These are phyloP conservation scores for Cordia subcordata DNA, from an alignment of 257 asterid species.

Conservation along the genomic window DNA sequence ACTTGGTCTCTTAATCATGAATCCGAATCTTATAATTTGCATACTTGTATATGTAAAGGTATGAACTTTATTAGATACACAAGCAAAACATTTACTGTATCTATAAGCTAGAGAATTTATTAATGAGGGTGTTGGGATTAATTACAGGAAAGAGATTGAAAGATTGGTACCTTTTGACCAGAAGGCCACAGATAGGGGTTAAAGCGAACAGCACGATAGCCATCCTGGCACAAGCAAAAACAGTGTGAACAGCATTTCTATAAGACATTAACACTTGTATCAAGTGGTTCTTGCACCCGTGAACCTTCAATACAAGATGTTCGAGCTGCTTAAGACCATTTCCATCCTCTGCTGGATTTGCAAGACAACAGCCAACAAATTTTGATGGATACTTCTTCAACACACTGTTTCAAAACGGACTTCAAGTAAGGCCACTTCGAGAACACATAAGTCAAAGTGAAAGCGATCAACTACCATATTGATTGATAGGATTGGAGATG, in stretches of 20 bases:
- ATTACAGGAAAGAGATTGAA: no score
- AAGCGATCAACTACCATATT: not conserved
- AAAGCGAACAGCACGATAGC: constrained; percentile 86
- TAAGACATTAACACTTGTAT: not conserved
- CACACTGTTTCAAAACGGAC: constrained; percentile 40
- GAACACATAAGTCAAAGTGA: not conserved
- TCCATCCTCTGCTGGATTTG: constrained; percentile 84
- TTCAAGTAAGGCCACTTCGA: constrained; percentile 9
- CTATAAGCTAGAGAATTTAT: no score
- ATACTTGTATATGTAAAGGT: no score
- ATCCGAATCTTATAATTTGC: no score
- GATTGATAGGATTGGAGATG: not conserved
- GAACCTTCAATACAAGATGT: constrained; percentile 60
- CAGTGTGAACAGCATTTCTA: constrained; percentile 9
- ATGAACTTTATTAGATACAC: no score
- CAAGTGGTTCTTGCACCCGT: not conserved
- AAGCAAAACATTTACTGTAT: no score
- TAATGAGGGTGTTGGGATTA: no score
- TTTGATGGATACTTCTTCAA: constrained; percentile 69
- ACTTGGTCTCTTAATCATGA: no score
- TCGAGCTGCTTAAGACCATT: constrained; percentile 65
- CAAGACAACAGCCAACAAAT: constrained; percentile 87
- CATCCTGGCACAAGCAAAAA: constrained; percentile 48
- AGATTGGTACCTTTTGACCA: constrained; percentile 52
- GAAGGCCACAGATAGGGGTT: constrained; percentile 94